These are phyloP conservation scores for Russula lepida DNA, from an alignment of 768 basidiomycete species.

Conservation along the genomic window DNA sequence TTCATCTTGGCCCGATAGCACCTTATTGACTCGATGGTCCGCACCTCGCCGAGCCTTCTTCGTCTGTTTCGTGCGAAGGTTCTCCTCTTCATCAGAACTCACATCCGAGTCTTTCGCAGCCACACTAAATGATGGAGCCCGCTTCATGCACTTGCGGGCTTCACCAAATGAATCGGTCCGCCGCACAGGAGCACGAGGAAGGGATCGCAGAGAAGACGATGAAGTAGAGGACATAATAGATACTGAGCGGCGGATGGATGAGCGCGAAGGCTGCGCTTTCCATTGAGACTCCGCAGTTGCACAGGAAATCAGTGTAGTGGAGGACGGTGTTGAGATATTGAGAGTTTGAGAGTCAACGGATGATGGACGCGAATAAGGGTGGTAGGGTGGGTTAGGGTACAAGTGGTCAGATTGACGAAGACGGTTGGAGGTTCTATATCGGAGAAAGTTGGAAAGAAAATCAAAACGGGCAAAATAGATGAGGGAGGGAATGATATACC, in stretches of 20 bases:
- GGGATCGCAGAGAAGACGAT: constrained; percentile 14
- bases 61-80: constrained; percentile 13
- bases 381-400: constrained; percentile 51
- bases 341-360: constrained; percentile 39
- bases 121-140: constrained; percentile 17
- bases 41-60: constrained; percentile 19
- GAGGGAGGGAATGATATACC: constrained; percentile 41
- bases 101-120: constrained; percentile 8
- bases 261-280: constrained; percentile 11
- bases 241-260: constrained; percentile 9
- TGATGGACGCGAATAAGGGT: constrained; percentile 44
- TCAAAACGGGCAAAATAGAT: not conserved
- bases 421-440: constrained; percentile 17
- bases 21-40: constrained; percentile 2
- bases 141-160: constrained; percentile 17
- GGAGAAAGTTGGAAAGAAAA: constrained; percentile 1
- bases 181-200: constrained; percentile 7
- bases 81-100: constrained; percentile 18
- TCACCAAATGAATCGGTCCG: constrained; percentile 17
- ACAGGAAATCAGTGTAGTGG: constrained; percentile 19
- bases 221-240: constrained; percentile 18
- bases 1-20: not conserved
- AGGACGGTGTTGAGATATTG: constrained; percentile 26
- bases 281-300: constrained; percentile 8
- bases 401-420: constrained; percentile 33